Conservation (phyloP, 1,284 basidiomycete species). For the Malassezia vespertilionis region DNA sequence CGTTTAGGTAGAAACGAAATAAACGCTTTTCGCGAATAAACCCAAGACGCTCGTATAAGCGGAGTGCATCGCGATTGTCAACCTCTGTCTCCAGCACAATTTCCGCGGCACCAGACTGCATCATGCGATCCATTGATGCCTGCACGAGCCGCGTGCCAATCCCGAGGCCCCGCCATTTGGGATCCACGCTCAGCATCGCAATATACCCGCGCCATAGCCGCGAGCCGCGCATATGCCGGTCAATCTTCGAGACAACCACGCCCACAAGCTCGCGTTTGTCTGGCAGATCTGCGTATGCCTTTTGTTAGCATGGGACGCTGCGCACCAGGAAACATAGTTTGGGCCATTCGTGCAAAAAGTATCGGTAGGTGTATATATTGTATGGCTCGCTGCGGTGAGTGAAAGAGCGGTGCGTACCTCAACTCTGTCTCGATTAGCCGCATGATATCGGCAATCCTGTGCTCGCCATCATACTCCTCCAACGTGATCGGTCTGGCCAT, state of each 20-base stretch:
- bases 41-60: constrained; percentile 78
- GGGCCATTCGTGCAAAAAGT: constrained; percentile 75
- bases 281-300: neutral
- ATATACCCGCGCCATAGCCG: constrained; percentile 80
- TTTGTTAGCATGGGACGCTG: neutral
- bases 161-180: constrained; percentile 52
- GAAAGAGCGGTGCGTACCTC: constrained; percentile 43
- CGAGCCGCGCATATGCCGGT: constrained; percentile 56
- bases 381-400: constrained; percentile 67
- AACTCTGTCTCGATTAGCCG: constrained; percentile 41
- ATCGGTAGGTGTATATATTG: constrained; percentile 71
- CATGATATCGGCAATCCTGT: constrained; percentile 43
- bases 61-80: constrained; percentile 76
- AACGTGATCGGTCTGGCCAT: constrained; percentile 54
- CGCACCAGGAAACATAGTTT: constrained; percentile 75
- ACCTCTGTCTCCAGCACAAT: constrained; percentile 93
- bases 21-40: constrained; percentile 93
- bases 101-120: constrained; percentile 13
- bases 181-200: constrained; percentile 64
- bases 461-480: constrained; percentile 62
- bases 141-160: constrained; percentile 67
- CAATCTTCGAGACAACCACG: constrained; percentile 90
- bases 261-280: constrained; percentile 50
- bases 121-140: constrained; percentile 8
- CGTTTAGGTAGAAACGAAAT: constrained; percentile 89